Evolutionary conservation across 179 eudicot species (phyloP).

Genomic region (Pouteria campechiana): DNA sequence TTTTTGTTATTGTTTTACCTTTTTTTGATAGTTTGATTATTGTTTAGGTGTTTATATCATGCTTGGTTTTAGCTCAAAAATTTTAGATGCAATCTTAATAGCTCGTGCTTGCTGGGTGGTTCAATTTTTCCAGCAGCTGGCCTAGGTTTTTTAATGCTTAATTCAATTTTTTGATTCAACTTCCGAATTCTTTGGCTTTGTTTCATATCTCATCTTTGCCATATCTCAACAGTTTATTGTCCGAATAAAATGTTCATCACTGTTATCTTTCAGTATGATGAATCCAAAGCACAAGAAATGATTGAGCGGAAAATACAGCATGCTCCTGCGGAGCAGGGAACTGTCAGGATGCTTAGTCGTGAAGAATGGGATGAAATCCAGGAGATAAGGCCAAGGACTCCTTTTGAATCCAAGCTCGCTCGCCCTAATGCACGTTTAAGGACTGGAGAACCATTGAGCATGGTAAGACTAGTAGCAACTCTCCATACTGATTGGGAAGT

Average conservation of each 20-base stretch:
- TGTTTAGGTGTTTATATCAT: too few species aligned
- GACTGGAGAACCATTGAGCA: slow-evolving; percentile 53
- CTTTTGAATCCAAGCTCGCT: slow-evolving; percentile 89
- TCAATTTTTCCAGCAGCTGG: too few species aligned
- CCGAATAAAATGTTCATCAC: too few species aligned
- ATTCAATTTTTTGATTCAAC: too few species aligned
- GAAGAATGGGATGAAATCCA: slow-evolving; percentile 88
- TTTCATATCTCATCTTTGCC: neutral
- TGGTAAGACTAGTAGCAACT: slow-evolving; percentile 25
- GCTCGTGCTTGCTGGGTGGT: too few species aligned
- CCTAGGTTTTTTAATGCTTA: too few species aligned
- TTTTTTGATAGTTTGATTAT: too few species aligned
- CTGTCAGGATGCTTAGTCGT: slow-evolving; percentile 75
- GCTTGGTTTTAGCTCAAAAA: too few species aligned
- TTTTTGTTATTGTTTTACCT: too few species aligned
- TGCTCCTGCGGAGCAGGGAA: slow-evolving; percentile 85
- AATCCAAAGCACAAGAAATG: slow-evolving; percentile 71
- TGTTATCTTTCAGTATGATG: slow-evolving; percentile 71
- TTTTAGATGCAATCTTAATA: too few species aligned
- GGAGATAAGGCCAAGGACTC: slow-evolving; percentile 87
- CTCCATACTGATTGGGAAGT: neutral
- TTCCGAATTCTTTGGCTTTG: too few species aligned
- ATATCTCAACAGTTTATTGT: neutral
- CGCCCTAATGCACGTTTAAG: slow-evolving; percentile 83
- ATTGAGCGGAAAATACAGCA: slow-evolving; percentile 64